Percentiles rank a stretch among this genome's conserved stretches.
Evolutionary conservation across 129 eudicot species (phyloP).

Genomic region (Escallonia rubra): DNA sequence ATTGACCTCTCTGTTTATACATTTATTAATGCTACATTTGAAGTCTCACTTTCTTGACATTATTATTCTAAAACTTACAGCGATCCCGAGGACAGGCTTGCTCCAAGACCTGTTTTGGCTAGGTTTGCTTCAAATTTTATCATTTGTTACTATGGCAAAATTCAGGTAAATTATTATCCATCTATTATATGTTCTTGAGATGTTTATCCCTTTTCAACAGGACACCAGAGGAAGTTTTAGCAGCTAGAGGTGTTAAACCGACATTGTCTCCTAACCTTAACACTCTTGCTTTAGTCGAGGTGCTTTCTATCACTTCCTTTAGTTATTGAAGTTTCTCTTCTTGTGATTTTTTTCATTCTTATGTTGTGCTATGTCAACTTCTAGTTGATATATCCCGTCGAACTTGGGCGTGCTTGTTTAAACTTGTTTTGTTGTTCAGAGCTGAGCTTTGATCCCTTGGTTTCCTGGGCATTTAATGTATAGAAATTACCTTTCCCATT

Average conservation of each 20-base stretch:
- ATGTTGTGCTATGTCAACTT: neutral
- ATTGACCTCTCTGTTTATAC: neutral
- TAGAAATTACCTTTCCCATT: too few species aligned
- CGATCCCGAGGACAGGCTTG: constrained; percentile 92
- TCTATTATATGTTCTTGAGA: too few species aligned
- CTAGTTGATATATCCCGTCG: neutral
- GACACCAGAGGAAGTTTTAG: constrained; percentile 98
- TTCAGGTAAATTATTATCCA: neutral
- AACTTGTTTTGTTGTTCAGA: neutral
- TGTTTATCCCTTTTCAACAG: constrained; percentile 28
- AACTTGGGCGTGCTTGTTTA: neutral
- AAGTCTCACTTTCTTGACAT: neutral
- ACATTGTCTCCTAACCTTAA: constrained; percentile 94
- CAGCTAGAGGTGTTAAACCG: constrained; percentile 97
- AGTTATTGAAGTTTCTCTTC: constrained; percentile 4
- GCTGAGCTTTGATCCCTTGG: neutral
- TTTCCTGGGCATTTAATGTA: too few species aligned
- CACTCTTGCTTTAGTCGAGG: constrained; percentile 92
- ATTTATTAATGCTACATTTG: neutral
- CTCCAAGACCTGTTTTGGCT: constrained; percentile 89
- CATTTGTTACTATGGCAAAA: neutral
- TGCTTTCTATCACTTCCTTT: constrained; percentile 19
- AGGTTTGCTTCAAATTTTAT: constrained; percentile 42
- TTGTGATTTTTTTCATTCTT: neutral
- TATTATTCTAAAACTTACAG: constrained; percentile 29